These are phyloP conservation scores for Choiromyces venosus DNA, from an alignment of 495 filamentous ascomycete genomes.

Conservation along the genomic window DNA sequence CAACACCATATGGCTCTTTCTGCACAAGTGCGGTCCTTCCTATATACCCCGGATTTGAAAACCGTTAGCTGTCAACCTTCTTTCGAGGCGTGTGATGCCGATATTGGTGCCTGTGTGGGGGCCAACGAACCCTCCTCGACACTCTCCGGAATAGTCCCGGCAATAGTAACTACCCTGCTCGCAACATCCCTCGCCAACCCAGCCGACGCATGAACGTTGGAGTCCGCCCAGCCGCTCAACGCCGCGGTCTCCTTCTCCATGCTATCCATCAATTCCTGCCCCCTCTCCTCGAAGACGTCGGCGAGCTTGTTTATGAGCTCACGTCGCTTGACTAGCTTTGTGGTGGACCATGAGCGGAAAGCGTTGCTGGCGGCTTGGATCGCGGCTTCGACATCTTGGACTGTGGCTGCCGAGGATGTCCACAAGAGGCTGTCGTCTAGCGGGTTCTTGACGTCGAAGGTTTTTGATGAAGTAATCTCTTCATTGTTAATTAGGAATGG, in stretches of 20 bases:
- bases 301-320: slow-evolving; percentile 68
- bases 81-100: background rate
- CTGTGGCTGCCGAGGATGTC: slow-evolving; percentile 56
- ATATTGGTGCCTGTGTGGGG: background rate
- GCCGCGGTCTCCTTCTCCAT: slow-evolving; percentile 68
- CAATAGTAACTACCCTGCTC: slow-evolving; percentile 56
- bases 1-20: slow-evolving; percentile 75
- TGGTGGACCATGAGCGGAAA: slow-evolving; percentile 64
- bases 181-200: slow-evolving; percentile 66
- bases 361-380: slow-evolving; percentile 62
- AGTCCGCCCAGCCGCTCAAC: slow-evolving; percentile 50
- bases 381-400: slow-evolving; percentile 57
- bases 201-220: slow-evolving; percentile 58
- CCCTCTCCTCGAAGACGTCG: slow-evolving; percentile 58
- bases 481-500: slow-evolving; percentile 72
- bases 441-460: slow-evolving; percentile 65
- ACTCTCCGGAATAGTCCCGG: slow-evolving; percentile 57
- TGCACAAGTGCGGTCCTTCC: slow-evolving; percentile 59
- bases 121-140: slow-evolving; percentile 47
- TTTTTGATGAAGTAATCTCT: slow-evolving; percentile 55
- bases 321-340: slow-evolving; percentile 57
- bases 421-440: slow-evolving; percentile 57
- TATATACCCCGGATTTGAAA: background rate
- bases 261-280: slow-evolving; percentile 58
- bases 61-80: background rate